Percentiles rank a stretch among this genome's conserved stretches.
phyloP scores from a whole-genome alignment of 306 rosid genomes.

The Castanopsis chinensis region DNA sequence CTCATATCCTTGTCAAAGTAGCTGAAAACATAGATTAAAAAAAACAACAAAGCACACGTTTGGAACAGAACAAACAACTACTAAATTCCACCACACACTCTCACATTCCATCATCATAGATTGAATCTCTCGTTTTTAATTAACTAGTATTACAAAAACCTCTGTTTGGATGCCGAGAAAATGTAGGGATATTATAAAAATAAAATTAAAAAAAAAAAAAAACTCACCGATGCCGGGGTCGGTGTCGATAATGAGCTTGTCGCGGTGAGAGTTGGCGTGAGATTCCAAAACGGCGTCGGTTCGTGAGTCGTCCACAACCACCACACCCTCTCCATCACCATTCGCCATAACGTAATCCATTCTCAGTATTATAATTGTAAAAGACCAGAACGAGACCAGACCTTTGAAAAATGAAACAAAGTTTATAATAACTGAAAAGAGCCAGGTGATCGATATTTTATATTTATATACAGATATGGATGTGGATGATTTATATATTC shows the following conservation, averaged over 20 bases:
- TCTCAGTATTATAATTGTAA: no score
- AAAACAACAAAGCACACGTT: no score
- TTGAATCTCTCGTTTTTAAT: background rate
- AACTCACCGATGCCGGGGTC: conserved; percentile 95
- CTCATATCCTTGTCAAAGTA: background rate
- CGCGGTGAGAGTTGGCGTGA: conserved; percentile 11
- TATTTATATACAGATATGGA: no score
- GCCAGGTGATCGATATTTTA: no score
- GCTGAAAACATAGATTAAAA: background rate
- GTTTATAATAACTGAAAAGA: no score
- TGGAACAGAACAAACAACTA: background rate
- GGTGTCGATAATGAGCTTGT: conserved; percentile 88
- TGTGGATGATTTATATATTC: no score
- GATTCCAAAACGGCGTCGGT: conserved; percentile 12
- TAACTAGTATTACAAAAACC: background rate
- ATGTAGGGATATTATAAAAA: background rate
- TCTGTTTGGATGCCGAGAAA: conserved; percentile 10
- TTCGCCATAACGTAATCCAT: conserved; percentile 20
- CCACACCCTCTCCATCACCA: conserved; percentile 26
- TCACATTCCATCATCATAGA: background rate
- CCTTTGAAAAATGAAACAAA: no score
- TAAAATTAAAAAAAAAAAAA: background rate
- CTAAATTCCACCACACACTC: background rate
- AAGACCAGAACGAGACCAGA: no score
- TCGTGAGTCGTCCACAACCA: background rate